Base-by-base conservation (phyloP, 1,284 basidiomycete species). In the Ganoderma sinense region DNA sequence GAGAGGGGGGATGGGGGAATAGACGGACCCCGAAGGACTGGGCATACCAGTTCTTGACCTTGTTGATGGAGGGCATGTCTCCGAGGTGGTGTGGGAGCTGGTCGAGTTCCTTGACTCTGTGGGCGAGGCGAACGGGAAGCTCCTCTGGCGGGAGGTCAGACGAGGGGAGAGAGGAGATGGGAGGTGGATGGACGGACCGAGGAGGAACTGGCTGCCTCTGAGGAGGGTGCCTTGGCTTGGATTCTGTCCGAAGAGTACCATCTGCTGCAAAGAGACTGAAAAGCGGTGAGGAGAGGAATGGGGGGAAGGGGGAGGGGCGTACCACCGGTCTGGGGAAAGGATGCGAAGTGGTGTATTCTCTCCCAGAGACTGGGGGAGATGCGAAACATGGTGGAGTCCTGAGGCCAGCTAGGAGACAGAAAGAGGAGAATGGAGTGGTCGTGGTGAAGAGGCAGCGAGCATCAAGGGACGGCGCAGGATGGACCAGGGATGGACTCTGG, bases 1-100 rank as follows among this genome's bases (percentile, higher is more conserved):
- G 65, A n/a, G 63, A 14, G 43, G 29, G 16, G 33, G 36, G 29
- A 26, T 29, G 64, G 43, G 60, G 56, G 66, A 33, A 39, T 65
- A 29, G 43, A 84, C 89, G 71, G 66, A 97, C 97, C 87, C 99
- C 95, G 78, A 99, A 99, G 20, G 95, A 97, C 84, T 99, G 96
- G 0, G 97, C 97, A 80, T 99, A 99, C 97, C 97, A 99, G 78
- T 98, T 93, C 85, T 97, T 97, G 74, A 99, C 97, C 78, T 95
- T 96, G 74, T 93, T 90, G 74, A 99, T 99, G 61, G 94, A 95
- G 0, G 94, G 91, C 97, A 98, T 98, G 69, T 91, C 89, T 77
- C 92, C 93, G 70, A 99, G 87, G 65, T 96, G 93, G 81, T 98
- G 94, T 0, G 98, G 97, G 5, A 99, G 87, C 75, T 96, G 92